phyloP scores from a whole-genome alignment of 495 filamentous ascomycete genomes.

The Talaromyces ruber region DNA sequence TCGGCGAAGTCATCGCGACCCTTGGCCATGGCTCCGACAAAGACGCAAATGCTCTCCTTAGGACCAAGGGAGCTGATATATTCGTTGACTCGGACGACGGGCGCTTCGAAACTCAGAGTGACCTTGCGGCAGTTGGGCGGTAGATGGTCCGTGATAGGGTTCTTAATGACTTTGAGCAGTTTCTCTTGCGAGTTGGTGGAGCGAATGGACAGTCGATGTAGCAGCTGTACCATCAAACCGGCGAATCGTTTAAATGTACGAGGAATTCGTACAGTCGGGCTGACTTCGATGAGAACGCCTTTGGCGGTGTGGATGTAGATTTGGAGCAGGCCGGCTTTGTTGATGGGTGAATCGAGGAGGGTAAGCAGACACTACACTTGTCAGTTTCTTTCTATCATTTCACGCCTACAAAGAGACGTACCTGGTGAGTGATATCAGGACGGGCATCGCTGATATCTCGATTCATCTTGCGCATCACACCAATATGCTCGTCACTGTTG shows the following conservation, averaged over 20 bases:
- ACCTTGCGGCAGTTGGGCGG: slow-evolving; percentile 97
- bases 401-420: slow-evolving; percentile 29
- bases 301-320: slow-evolving; percentile 98
- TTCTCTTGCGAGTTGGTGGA: slow-evolving; percentile 95
- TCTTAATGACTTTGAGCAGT: slow-evolving; percentile 92
- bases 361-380: slow-evolving; percentile 81
- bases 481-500: slow-evolving; percentile 98
- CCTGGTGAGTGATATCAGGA: slow-evolving; percentile 97
- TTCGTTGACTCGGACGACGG: slow-evolving; percentile 77
- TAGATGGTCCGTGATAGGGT: slow-evolving; percentile 93
- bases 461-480: slow-evolving; percentile 98
- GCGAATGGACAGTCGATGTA: slow-evolving; percentile 91
- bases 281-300: slow-evolving; percentile 94
- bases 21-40: slow-evolving; percentile 97
- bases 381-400: background rate
- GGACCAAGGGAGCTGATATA: slow-evolving; percentile 71
- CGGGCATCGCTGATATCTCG: slow-evolving; percentile 95
- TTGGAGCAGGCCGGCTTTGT: slow-evolving; percentile 94
- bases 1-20: slow-evolving; percentile 94
- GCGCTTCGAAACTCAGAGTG: slow-evolving; percentile 85
- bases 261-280: slow-evolving; percentile 90
- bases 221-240: slow-evolving; percentile 96
- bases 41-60: slow-evolving; percentile 92
- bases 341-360: slow-evolving; percentile 93
- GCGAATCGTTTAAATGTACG: slow-evolving; percentile 98